Percentiles rank a stretch among this genome's conserved stretches.
These are phyloP conservation scores for Maudiozyma saulgeensis DNA, from an alignment of 805 yeast species.

Conservation along the genomic window DNA sequence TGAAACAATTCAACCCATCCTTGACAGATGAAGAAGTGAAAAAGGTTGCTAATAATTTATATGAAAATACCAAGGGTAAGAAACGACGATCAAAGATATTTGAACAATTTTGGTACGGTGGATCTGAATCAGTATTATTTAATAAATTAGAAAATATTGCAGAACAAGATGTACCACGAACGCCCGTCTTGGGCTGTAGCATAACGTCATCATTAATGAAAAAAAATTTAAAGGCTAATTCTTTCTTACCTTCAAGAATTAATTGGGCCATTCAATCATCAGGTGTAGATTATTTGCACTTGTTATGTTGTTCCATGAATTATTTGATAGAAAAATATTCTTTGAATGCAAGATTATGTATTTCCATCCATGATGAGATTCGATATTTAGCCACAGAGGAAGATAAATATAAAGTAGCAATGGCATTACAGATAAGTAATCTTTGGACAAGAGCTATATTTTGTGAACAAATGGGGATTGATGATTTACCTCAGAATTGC, in stretches of 20 bases:
- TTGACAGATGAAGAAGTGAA: conserved; percentile 59
- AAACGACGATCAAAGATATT: conserved; percentile 27
- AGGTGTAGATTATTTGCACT: conserved; percentile 91
- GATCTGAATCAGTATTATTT: conserved; percentile 87
- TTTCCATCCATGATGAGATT: conserved; percentile 94
- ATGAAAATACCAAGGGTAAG: conserved; percentile 76
- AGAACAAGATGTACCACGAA: conserved; percentile 64
- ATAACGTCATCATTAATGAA: conserved; percentile 75
- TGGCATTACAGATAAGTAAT: conserved; percentile 81
- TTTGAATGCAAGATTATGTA: conserved; percentile 64
- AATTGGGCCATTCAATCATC: conserved; percentile 98
- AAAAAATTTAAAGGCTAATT: conserved; percentile 51
- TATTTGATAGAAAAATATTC: conserved; percentile 56
- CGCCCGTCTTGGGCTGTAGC: conserved; percentile 90
- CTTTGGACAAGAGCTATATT: conserved; percentile 96
- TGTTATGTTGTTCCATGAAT: conserved; percentile 79
- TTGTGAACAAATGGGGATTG: conserved; percentile 82
- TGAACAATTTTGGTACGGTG: conserved; percentile 62
- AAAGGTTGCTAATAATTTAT: conserved; percentile 53
- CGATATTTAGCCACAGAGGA: conserved; percentile 67
- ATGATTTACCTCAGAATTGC: conserved; percentile 85
- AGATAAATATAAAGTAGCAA: conserved; percentile 67
- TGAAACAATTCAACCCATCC: conserved; percentile 73
- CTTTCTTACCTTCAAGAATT: conserved; percentile 79
- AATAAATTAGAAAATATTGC: conserved; percentile 85